These are phyloP conservation scores for Chloromonas sp. DNA, from an alignment of 163 green algal genomes.

Conservation along the genomic window DNA sequence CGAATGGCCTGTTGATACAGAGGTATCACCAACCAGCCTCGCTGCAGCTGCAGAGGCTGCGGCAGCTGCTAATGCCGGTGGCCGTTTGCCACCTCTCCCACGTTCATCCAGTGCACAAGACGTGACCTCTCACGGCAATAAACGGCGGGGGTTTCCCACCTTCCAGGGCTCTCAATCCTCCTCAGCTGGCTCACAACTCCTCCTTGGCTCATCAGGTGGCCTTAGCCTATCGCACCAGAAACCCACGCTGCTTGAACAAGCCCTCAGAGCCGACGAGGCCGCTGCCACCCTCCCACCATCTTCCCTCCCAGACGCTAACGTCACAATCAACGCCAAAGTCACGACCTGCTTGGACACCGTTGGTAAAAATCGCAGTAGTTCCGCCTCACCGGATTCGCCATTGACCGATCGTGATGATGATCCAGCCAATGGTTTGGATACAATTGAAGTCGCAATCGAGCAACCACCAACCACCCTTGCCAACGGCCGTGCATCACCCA, in stretches of 20 bases:
- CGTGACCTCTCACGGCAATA: not conserved
- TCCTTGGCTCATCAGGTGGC: no score
- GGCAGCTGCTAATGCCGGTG: not conserved
- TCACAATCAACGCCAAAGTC: no score
- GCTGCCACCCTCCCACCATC: no score
- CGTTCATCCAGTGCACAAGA: not conserved
- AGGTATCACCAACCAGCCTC: not conserved
- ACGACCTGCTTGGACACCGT: no score
- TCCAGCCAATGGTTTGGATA: not conserved
- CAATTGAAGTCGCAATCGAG: not conserved
- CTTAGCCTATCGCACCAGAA: no score
- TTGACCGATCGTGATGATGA: not conserved
- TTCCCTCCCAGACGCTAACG: no score
- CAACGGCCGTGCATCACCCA: not conserved
- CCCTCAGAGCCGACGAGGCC: not conserved
- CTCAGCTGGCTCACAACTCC: no score
- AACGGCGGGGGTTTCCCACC: not conserved
- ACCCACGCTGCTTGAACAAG: not conserved
- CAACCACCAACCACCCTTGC: not conserved
- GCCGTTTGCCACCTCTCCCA: not conserved
- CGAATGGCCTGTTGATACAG: constrained; percentile 6
- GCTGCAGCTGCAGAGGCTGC: not conserved
- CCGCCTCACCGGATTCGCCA: no score
- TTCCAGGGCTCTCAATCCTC: no score
- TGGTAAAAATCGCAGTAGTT: no score